Evolutionary conservation across 2,329 filamentous ascomycete genomes (phyloP), one percentile per base, ranked within the genome.

Genomic region (Neodidymelliopsis sp.): DNA sequence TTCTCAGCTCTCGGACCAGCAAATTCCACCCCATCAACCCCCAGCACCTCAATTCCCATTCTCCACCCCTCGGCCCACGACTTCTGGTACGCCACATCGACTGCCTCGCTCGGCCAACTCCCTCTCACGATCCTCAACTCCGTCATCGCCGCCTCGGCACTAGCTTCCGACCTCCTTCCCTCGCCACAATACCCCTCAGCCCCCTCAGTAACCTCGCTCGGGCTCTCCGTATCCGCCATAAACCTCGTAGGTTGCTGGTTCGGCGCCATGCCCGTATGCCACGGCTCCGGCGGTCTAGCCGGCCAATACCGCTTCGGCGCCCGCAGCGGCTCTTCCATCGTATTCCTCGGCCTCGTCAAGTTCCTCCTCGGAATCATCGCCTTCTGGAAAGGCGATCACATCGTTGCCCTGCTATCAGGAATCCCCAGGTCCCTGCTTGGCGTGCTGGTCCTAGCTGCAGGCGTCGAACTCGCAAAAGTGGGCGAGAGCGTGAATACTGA

Each of bases 91-190:
- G 84, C 84, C 2, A 81, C 82, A 0, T 69, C 87, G 3, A 80
- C 85, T 77, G 90, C 84, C 4, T 90, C 88, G 10, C 77, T 97
- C 7, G 91, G 90, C 1, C 93, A 97, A 72, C 81, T 97, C 12
- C 93, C 93, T 1, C 82, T 97, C 9, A 97, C 93, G 0, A 90
- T 91, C 0, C 82, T 97, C 45, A 97, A 97, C 77, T 96, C 91
- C 4, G 84, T 97, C 60, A 86, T 97, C 53, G 94, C 93, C 1
- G 92, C 93, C 16, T 86, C 86, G 16, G 89, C 91, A 19, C 81
- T 97, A 1, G 85, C 90, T 0, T 77, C 82, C 1, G 90, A 96
- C 64, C 80, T 97, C 9, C 78, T 96, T 3, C 90, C 91, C 0
- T 75, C 83, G 1, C 73, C 88, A 3, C 81, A 83, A 6, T 74